These are phyloP conservation scores for Yarrowia sp. DNA, from an alignment of 805 yeast species.

Conservation along the genomic window DNA sequence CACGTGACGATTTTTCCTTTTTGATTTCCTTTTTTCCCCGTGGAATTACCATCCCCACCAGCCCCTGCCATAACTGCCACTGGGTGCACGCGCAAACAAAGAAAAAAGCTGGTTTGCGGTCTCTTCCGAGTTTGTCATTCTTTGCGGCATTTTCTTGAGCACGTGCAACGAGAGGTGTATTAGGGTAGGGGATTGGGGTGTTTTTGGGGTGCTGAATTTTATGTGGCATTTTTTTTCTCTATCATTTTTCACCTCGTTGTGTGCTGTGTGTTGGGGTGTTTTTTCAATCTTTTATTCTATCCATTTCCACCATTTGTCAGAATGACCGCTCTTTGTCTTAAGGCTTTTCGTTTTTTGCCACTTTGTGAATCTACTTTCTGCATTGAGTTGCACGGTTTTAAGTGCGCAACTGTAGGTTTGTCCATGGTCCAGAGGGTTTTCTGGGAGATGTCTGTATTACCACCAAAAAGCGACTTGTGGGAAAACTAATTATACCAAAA, in stretches of 20 bases:
- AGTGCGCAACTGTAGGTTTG: not conserved
- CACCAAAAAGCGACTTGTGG: too few relatives aligned
- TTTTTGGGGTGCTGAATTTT: not conserved
- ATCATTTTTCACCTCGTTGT: not conserved
- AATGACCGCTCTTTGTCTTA: not conserved
- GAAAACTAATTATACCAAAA: not conserved
- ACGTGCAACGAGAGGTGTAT: not conserved
- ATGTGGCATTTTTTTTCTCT: not conserved
- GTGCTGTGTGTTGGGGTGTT: too few relatives aligned
- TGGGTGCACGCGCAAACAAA: not conserved
- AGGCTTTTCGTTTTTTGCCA: not conserved
- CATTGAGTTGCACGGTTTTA: conserved; percentile 7
- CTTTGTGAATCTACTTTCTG: not conserved
- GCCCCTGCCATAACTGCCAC: conserved; percentile 10
- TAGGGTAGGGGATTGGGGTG: too few relatives aligned
- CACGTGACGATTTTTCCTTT: too few relatives aligned
- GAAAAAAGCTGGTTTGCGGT: conserved; percentile 10
- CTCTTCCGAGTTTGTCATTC: conserved; percentile 19
- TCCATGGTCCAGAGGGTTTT: not conserved
- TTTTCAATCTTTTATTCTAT: not conserved
- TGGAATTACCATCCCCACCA: not conserved
- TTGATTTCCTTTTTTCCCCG: not conserved
- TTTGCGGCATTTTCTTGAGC: conserved; percentile 3
- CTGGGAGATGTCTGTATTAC: not conserved
- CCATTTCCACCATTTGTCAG: not conserved